Evolutionary conservation across 345 rosid genomes (phyloP), one percentile per base, ranked within the genome.

Genomic region (Gossypium arboreum): DNA sequence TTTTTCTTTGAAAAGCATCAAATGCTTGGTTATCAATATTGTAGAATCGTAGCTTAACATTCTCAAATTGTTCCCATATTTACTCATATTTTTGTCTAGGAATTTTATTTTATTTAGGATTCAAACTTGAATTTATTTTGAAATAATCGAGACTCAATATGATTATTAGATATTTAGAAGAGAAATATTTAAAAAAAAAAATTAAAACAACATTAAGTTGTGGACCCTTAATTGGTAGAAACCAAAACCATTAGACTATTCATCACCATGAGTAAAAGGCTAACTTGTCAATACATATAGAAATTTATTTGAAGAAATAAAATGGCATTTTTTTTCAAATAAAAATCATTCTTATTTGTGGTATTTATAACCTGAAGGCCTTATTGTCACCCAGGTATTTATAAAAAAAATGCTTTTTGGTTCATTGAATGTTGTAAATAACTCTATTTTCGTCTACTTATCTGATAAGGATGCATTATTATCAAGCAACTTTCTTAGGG

Each of bases 361-460:
- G 34, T 11, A 20, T 66, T 58, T 22, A 20, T 29, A 12, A 22
- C 13, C 11, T 1, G 1, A 8, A 52, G 56, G 20, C n/a, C n/a
- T 17, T 9, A 16, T 52, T 52, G 56, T 52, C 56, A 15, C 56
- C 56, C n/a, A 51, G 2, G 7, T 12, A 51, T 12, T 12, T 4
- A 13, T 2, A 52, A 52, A 52, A 52, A 52, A 52, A 7, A 2
- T 2, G 3, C 15, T 41, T n/a, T 64, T 64, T n/a, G 24, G 22
- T 63, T 9, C 13, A 63, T 78, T 95, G 91, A 93, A 93, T 83
- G 95, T 93, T 71, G 99, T 91, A 78, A 93, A 85, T 86, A 95
- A 90, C 84, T 90, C 93, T 79, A 92, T 95, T 79, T 93, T 93
- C 79, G 90, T 95, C 71, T 91, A 84, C 84, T 73, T 90, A 70